Evolutionary conservation across 2,329 filamentous ascomycete genomes (phyloP), one percentile per base, ranked within the genome.

Genomic region (Xylariaceae sp.): DNA sequence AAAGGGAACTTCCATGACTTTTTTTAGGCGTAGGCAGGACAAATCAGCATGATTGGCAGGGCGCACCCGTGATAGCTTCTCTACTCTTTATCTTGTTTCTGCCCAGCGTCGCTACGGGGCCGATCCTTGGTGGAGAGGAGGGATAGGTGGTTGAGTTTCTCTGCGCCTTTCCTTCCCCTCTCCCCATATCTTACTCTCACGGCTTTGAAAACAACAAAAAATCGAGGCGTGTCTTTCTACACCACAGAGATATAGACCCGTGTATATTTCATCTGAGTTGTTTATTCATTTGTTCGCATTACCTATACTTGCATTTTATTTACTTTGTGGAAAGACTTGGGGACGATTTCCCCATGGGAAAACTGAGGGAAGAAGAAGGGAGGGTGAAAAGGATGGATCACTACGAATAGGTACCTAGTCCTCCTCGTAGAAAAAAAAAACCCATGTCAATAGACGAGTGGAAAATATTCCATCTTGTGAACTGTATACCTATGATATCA

Each of bases 181-280:
- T 41, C 37, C 37, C 37, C 37, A 10, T 41, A 3, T 7, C 37
- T 41, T 13, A 41, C 37, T 41, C 37, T 41, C 37, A 9, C 37
- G 7, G 37, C 37, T 41, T 41, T 13, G 11, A 30, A 30, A 30
- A 30, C 4, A 30, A 30, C 4, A 30, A 41, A 41, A 41, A 69
- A 63, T 63, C 53, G 34, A 64, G 66, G 61, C 66, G 62, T 53
- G 23, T 30, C 23, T 30, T 30, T 60, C 11, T 60, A 55, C 52
- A 53, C 44, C 23, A 56, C 37, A 58, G 45, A 63, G 61, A 39
- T 17, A 54, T 17, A 51, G 30, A 59, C 41, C 53, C 51, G 48
- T 61, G 58, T 63, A 63, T 51, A 61, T 57, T 57, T 49, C 56
- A 23, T 11, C 13, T 23, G 4, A 23, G 37, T 8, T 41, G 11